These are phyloP conservation scores for Azolla pinnata DNA, from an alignment of 75 land plant species.

Conservation along the genomic window DNA sequence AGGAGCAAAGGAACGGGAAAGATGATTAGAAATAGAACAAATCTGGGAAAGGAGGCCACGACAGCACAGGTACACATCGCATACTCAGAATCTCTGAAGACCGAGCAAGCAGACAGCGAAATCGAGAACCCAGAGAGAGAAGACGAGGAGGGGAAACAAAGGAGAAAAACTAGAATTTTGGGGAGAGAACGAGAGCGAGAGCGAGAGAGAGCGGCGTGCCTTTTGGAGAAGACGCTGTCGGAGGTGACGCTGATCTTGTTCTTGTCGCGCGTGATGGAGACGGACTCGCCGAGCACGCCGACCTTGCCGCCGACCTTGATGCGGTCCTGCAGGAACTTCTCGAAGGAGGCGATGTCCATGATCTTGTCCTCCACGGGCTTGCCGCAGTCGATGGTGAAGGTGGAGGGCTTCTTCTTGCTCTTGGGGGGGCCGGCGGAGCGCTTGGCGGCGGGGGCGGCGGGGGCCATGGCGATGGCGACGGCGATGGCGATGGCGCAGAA, in stretches of 20 bases:
- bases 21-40: too few species aligned
- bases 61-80: neutral
- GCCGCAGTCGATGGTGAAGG: conserved; percentile 60
- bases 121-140: neutral
- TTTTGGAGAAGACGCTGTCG: conserved; percentile 56
- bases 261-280: conserved; percentile 54
- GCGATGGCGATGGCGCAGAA: too few species aligned
- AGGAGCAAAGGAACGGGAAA: too few species aligned
- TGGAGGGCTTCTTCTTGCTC: conserved; percentile 68
- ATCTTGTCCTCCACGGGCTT: conserved; percentile 79
- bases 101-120: neutral
- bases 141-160: neutral
- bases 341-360: conserved; percentile 77
- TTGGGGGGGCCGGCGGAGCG: neutral
- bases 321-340: conserved; percentile 74
- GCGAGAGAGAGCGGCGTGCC: conserved; percentile 20
- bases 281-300: conserved; percentile 54
- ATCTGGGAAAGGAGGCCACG: neutral
- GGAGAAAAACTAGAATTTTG: neutral
- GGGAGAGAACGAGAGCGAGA: neutral
- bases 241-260: conserved; percentile 56
- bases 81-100: neutral
- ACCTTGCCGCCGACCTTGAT: conserved; percentile 79
- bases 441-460: neutral
- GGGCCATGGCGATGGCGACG: conserved; percentile 31